A percentile compares a stretch with the other conserved stretches of the same genome.
These are phyloP conservation scores for Przewalskia tangutica DNA, from an alignment of 257 asterid species.

Conservation along the genomic window DNA sequence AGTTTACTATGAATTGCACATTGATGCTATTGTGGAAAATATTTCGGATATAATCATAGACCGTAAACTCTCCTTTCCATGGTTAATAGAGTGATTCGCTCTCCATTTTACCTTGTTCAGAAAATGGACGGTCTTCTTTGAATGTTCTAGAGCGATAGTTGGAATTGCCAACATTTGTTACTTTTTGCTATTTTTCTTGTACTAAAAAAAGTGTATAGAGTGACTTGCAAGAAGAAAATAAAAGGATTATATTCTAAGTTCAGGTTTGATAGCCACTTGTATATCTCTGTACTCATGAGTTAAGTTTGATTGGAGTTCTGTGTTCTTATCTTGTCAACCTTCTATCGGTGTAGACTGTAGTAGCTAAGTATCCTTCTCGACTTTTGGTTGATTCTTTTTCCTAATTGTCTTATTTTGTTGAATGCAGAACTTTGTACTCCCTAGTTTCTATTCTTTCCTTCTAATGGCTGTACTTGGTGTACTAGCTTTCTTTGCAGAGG, in stretches of 20 bases:
- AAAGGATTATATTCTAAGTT: not conserved
- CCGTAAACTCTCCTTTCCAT: not conserved
- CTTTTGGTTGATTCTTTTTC: not conserved
- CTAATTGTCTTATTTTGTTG: not conserved
- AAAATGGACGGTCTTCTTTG: not conserved
- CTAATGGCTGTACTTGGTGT: conserved; percentile 24
- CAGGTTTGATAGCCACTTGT: not conserved
- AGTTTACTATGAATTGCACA: not conserved
- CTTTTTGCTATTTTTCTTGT: not conserved
- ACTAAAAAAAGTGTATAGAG: not conserved
- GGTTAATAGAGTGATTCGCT: not conserved
- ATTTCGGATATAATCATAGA: not conserved
- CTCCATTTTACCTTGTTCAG: not conserved
- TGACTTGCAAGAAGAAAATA: not conserved
- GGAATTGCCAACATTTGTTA: not conserved
- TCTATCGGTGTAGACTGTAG: not conserved
- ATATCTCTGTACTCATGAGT: not conserved
- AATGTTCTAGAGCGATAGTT: not conserved
- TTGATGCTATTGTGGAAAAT: not conserved
- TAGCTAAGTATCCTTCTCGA: not conserved
- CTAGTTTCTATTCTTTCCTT: conserved; percentile 22
- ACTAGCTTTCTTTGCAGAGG: conserved; percentile 36
- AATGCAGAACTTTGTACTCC: conserved; percentile 23
- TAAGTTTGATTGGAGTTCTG: not conserved
- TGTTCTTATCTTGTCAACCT: not conserved